phyloP scores from a whole-genome alignment of 352 stramenopile species.

The Thraustochytrium striatum region DNA sequence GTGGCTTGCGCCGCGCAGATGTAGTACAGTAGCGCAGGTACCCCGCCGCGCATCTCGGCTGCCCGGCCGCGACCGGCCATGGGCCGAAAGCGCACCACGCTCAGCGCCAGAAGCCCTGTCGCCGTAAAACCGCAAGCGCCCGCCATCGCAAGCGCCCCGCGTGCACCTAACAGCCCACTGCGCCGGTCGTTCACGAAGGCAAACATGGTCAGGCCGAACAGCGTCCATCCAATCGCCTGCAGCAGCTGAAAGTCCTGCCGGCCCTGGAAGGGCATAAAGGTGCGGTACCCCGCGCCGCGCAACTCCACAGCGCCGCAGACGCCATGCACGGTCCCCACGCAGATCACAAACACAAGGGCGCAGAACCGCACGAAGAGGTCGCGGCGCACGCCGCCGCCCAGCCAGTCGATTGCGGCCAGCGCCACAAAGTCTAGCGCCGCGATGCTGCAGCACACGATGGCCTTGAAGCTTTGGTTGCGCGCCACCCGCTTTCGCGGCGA shows the following conservation, averaged over 20 bases:
- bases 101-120: neutral
- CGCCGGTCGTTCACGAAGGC: neutral
- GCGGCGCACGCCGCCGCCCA: neutral
- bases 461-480: neutral
- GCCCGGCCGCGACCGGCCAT: too few species aligned
- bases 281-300: neutral
- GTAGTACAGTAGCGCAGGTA: neutral
- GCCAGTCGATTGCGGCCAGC: neutral
- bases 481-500: too few species aligned
- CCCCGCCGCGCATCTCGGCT: neutral
- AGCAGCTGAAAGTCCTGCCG: conserved; percentile 19
- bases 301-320: neutral
- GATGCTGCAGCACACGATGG: neutral
- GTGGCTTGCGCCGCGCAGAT: neutral
- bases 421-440: neutral
- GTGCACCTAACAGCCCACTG: neutral
- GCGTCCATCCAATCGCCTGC: conserved; percentile 13
- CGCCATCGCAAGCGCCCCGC: neutral
- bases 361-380: neutral
- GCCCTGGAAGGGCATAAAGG: conserved; percentile 21
- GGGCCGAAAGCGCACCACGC: neutral
- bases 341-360: neutral
- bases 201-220: neutral
- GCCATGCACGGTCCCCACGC: neutral
- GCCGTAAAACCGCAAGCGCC: conserved; percentile 19